Conservation (phyloP, 2,329 filamentous ascomycete species). For the Trichophyton verrucosum region DNA sequence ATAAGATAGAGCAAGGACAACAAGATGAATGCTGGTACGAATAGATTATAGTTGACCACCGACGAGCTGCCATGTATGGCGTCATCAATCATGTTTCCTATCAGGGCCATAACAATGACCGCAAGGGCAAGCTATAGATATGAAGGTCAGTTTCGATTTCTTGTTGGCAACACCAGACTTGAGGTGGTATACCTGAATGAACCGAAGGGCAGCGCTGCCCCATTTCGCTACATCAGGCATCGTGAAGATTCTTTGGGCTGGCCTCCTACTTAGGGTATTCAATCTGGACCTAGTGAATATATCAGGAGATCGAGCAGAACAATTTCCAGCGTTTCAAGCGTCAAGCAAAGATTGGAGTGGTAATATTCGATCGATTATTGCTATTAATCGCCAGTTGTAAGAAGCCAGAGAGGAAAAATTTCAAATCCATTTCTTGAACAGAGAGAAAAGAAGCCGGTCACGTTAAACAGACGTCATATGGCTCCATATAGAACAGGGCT, state of each 20-base stretch:
- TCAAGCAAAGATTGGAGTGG: neutral
- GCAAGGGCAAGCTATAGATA: constrained; percentile 44
- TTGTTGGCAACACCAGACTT: neutral
- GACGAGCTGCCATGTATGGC: constrained; percentile 38
- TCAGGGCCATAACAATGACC: constrained; percentile 47
- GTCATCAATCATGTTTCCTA: constrained; percentile 51
- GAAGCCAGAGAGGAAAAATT: neutral
- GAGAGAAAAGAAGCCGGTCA: neutral
- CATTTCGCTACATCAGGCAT: neutral
- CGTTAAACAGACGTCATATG: neutral
- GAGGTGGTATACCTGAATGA: constrained; percentile 26
- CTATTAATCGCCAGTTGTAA: neutral
- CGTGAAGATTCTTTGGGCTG: neutral
- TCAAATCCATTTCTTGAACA: neutral
- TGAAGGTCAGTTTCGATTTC: constrained; percentile 6
- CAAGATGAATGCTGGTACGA: constrained; percentile 36
- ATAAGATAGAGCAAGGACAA: constrained; percentile 39
- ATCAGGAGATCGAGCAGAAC: neutral
- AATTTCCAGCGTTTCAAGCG: neutral
- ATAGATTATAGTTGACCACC: constrained; percentile 45
- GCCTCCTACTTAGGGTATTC: neutral
- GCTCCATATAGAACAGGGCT: neutral
- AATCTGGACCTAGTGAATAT: neutral
- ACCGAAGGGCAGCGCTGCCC: constrained; percentile 28
- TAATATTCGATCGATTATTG: neutral